These are phyloP conservation scores for Cyclocybe cylindracea DNA, from an alignment of 768 basidiomycete species.

Conservation along the genomic window DNA sequence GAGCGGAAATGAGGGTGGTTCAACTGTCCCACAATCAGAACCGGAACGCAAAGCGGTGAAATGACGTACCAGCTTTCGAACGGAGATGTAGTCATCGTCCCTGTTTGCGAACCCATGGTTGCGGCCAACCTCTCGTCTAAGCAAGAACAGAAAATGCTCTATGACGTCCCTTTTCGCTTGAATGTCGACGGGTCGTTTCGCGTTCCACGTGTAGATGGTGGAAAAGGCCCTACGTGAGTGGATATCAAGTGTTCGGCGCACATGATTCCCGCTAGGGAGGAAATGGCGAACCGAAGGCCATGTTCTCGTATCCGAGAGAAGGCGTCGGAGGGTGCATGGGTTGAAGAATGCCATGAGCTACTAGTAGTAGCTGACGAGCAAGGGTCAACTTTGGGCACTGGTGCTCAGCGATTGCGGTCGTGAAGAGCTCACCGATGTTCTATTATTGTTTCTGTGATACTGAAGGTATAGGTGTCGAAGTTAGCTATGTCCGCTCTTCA, in stretches of 20 bases:
- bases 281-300: neutral
- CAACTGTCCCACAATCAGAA: slow-evolving; percentile 6
- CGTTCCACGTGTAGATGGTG: neutral
- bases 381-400: too few relatives aligned
- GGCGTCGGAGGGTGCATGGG: slow-evolving; percentile 6
- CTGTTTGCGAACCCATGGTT: slow-evolving; percentile 16
- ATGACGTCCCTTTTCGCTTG: neutral
- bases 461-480: too few relatives aligned
- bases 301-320: neutral
- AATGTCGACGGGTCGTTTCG: neutral
- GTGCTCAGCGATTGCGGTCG: too few relatives aligned
- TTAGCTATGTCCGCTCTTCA: too few relatives aligned
- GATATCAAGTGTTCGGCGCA: too few relatives aligned
- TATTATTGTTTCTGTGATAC: too few relatives aligned
- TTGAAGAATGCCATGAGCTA: slow-evolving; percentile 6
- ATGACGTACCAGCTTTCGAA: slow-evolving; percentile 9
- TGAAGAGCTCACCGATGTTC: too few relatives aligned
- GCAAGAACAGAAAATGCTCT: slow-evolving; percentile 9
- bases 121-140: slow-evolving; percentile 8
- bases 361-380: neutral
- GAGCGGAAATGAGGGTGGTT: slow-evolving; percentile 19
- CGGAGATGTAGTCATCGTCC: slow-evolving; percentile 16
- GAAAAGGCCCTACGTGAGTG: too few relatives aligned
- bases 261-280: too few relatives aligned
- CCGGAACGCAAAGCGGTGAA: neutral